Conservation (phyloP, 768 basidiomycete genomes). For the Rubroboletus satanas region DNA sequence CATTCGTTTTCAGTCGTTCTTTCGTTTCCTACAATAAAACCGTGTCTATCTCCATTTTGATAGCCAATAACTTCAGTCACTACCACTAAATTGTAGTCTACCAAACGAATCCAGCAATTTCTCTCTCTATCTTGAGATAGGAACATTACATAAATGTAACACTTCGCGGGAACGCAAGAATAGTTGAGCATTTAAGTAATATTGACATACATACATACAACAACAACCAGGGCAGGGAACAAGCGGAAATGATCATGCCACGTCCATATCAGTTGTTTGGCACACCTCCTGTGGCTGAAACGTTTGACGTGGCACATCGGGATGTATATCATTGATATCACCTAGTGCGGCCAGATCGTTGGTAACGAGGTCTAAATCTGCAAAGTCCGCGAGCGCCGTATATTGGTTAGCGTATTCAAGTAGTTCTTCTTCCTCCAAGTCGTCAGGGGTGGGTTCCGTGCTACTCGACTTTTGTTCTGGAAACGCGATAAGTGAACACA, state of each 20-base stretch:
- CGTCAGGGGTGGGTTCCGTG: constrained; percentile 37
- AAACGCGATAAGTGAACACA: constrained; percentile 1
- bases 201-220: constrained; percentile 6
- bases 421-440: constrained; percentile 55
- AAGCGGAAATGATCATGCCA: constrained; percentile 15
- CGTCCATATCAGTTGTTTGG: constrained; percentile 25
- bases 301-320: not conserved
- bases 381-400: constrained; percentile 43
- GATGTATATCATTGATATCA: constrained; percentile 20
- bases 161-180: too few relatives aligned
- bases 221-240: not conserved
- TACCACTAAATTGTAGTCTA: too few relatives aligned
- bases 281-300: not conserved
- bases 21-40: too few relatives aligned
- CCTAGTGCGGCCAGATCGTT: constrained; percentile 17
- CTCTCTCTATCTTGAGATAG: too few relatives aligned
- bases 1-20: too few relatives aligned
- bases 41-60: too few relatives aligned
- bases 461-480: constrained; percentile 2
- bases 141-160: too few relatives aligned
- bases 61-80: too few relatives aligned
- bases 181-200: not conserved
- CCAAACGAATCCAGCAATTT: too few relatives aligned
- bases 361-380: constrained; percentile 34
- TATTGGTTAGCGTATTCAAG: constrained; percentile 57